These are phyloP conservation scores for Curvularia hawaiiensis DNA, from an alignment of 2,329 filamentous ascomycete species.

Conservation along the genomic window DNA sequence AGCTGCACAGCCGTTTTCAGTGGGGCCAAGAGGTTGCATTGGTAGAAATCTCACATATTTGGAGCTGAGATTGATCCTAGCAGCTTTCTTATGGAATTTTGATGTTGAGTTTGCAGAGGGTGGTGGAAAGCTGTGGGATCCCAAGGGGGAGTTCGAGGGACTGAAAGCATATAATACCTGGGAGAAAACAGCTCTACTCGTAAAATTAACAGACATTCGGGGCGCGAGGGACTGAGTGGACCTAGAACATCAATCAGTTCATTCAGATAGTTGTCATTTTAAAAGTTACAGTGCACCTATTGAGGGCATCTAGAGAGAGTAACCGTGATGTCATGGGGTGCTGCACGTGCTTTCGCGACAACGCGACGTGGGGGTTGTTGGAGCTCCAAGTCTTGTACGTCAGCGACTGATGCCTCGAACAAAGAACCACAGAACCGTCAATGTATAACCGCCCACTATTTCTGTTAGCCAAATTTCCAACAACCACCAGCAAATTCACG, in stretches of 20 bases:
- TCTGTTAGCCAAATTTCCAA: not conserved
- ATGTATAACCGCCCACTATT: not conserved
- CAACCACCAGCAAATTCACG: not conserved
- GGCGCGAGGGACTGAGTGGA: conserved; percentile 17
- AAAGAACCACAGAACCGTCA: not conserved
- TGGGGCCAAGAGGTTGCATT: conserved; percentile 41
- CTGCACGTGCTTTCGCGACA: conserved; percentile 16
- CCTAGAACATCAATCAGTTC: no score
- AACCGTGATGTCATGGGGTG: not conserved
- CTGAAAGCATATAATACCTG: conserved; percentile 41
- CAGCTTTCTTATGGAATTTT: conserved; percentile 43
- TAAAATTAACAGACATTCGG: conserved; percentile 38
- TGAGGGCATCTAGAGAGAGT: not conserved
- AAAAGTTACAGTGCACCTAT: not conserved
- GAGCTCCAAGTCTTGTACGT: conserved; percentile 19
- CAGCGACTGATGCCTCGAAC: conserved; percentile 1
- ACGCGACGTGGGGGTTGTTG: conserved; percentile 19
- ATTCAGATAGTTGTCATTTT: no score
- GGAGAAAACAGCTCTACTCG: conserved; percentile 43
- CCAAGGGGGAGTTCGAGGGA: conserved; percentile 34
- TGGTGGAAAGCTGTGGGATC: conserved; percentile 29
- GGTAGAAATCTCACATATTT: conserved; percentile 44
- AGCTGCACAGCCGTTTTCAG: conserved; percentile 40
- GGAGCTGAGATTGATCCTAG: conserved; percentile 40
- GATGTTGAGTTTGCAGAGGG: conserved; percentile 42